These are phyloP conservation scores for Leishmania aethiopica DNA, from an alignment of 208 protist species.

Conservation along the genomic window DNA sequence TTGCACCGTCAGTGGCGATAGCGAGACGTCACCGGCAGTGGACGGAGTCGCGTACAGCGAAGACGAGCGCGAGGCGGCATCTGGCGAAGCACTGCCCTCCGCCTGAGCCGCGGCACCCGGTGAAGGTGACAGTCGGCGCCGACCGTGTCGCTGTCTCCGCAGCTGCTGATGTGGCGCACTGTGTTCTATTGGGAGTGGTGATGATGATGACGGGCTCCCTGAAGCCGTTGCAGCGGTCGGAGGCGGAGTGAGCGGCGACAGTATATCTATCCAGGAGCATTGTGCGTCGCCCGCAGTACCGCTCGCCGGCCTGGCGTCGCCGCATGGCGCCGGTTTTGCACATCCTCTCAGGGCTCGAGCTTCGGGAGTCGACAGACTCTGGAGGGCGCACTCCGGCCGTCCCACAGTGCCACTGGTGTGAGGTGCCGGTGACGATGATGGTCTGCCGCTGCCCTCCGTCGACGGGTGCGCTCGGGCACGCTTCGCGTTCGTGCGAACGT, in stretches of 20 bases:
- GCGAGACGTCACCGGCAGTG: slow-evolving; percentile 7
- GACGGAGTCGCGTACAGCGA: neutral
- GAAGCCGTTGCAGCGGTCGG: neutral
- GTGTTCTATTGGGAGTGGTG: neutral
- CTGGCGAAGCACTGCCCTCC: neutral
- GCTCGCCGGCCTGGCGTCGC: neutral
- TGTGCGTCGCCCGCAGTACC: neutral
- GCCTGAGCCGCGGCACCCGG: neutral
- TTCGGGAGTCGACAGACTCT: neutral
- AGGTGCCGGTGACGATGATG: neutral
- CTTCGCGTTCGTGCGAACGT: neutral
- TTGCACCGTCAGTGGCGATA: slow-evolving; percentile 23
- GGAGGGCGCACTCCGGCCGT: neutral
- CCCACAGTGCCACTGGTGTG: neutral
- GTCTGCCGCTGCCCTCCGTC: neutral
- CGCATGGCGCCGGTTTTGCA: neutral
- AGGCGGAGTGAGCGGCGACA: slow-evolving; percentile 28
- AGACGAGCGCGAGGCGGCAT: neutral
- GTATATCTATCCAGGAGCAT: slow-evolving; percentile 9
- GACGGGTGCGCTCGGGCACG: neutral
- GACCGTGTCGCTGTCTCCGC: slow-evolving; percentile 1
- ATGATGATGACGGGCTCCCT: neutral
- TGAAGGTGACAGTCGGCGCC: neutral
- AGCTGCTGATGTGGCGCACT: neutral
- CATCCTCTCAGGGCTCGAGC: neutral